Evolutionary conservation across 1,284 basidiomycete species (phyloP).

Genomic region (Apiotrichum sp.): DNA sequence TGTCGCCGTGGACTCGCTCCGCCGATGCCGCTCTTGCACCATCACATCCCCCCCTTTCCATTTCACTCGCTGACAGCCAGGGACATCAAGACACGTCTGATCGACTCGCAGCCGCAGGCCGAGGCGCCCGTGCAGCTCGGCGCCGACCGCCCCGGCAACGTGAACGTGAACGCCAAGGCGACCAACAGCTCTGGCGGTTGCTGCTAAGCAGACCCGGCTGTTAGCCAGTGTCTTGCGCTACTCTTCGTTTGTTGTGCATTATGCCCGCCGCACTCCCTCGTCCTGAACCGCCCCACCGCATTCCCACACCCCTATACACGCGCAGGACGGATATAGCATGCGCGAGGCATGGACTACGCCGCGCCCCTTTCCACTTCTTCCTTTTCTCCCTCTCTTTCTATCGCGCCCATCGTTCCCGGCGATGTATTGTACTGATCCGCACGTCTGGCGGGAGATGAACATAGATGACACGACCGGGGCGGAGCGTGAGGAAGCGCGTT

Average conservation of each 20-base stretch:
- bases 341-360: no score
- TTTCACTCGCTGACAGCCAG: slow-evolving; percentile 48
- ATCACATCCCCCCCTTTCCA: no score
- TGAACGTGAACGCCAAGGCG: slow-evolving; percentile 33
- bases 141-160: slow-evolving; percentile 38
- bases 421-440: slow-evolving; percentile 20
- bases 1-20: no score
- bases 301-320: no score
- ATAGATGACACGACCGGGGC: slow-evolving; percentile 6
- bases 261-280: no score
- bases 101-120: slow-evolving; percentile 82
- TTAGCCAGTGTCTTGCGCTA: no score
- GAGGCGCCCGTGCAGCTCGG: slow-evolving; percentile 32
- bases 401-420: slow-evolving; percentile 8
- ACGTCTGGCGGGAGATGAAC: slow-evolving; percentile 15
- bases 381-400: slow-evolving; percentile 4
- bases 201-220: slow-evolving; percentile 23
- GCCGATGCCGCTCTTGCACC: no score
- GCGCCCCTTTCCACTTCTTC: no score
- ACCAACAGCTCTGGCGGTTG: slow-evolving; percentile 30
- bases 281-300: no score
- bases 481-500: no score
- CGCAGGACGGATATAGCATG: no score
- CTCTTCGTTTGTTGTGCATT: no score
- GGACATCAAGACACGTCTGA: slow-evolving; percentile 93